These are phyloP conservation scores for Pyrus hybrid DNA, from an alignment of 331 rosid species.

Conservation along the genomic window DNA sequence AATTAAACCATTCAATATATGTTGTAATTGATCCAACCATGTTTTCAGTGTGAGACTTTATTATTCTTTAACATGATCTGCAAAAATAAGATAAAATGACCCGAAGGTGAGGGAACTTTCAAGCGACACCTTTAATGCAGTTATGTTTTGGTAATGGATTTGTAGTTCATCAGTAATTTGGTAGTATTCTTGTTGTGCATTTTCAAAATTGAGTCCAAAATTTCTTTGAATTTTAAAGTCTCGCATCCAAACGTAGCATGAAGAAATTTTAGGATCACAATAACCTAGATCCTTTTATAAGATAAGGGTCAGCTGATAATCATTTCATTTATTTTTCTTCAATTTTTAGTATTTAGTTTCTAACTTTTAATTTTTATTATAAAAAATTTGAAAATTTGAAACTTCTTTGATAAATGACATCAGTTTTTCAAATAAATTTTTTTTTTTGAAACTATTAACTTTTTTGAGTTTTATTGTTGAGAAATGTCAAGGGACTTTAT, in stretches of 20 bases:
- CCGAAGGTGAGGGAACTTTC: not conserved
- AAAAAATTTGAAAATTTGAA: not conserved
- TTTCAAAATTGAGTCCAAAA: not conserved
- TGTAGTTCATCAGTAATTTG: not conserved
- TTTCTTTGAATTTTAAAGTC: not conserved
- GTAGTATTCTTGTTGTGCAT: not conserved
- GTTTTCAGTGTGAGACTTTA: not conserved
- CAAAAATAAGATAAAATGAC: not conserved
- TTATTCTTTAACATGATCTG: not conserved
- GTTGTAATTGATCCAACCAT: not conserved
- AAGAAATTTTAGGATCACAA: not conserved
- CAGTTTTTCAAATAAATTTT: too few species aligned
- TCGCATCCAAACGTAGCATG: not conserved
- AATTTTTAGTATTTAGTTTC: too few species aligned
- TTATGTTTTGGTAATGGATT: not conserved
- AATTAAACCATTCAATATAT: not conserved
- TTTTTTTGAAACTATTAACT: not conserved
- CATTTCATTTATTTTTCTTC: not conserved
- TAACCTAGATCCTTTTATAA: too few species aligned
- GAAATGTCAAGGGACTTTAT: too few species aligned
- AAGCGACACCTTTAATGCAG: not conserved
- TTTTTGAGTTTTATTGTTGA: too few species aligned
- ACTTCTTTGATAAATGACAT: not conserved
- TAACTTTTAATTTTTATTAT: too few species aligned
- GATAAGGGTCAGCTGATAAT: too few species aligned